Percentiles rank a stretch among this genome's conserved stretches.
phyloP scores from a whole-genome alignment of 495 filamentous ascomycete genomes.

The Neurospora tetraspora region DNA sequence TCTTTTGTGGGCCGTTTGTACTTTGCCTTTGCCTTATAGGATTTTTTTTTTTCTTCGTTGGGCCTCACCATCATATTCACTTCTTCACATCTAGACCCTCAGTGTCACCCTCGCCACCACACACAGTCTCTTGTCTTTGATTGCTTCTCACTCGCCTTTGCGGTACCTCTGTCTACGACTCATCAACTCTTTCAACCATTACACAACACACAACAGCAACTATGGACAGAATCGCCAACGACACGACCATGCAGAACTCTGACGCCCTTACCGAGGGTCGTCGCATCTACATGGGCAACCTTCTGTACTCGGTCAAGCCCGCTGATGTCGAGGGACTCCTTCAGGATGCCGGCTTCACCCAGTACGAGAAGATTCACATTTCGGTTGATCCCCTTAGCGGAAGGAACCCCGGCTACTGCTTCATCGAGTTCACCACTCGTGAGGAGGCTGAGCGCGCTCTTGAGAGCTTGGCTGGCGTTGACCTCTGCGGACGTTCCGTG shows the following conservation, averaged over 20 bases:
- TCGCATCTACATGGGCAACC: slow-evolving; percentile 57
- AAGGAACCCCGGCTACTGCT: slow-evolving; percentile 63
- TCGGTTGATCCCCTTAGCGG: slow-evolving; percentile 57
- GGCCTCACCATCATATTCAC: not conserved
- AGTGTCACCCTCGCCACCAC: not conserved
- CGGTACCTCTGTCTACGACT: not conserved
- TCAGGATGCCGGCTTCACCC: slow-evolving; percentile 29
- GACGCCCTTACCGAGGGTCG: slow-evolving; percentile 40
- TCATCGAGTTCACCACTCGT: slow-evolving; percentile 49
- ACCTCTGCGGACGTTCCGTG: slow-evolving; percentile 44
- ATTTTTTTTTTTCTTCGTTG: not conserved
- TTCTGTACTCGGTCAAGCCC: slow-evolving; percentile 53
- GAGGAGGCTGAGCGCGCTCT: slow-evolving; percentile 51
- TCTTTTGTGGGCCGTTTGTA: not conserved
- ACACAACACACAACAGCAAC: not conserved
- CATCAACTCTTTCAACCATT: not conserved
- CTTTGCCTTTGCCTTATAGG: not conserved
- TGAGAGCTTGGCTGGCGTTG: slow-evolving; percentile 39
- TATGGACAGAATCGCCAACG: not conserved
- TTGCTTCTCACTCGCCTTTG: not conserved
- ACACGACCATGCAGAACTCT: slow-evolving; percentile 4
- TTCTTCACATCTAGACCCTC: not conserved
- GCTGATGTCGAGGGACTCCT: slow-evolving; percentile 53
- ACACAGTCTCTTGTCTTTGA: not conserved
- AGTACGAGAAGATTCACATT: slow-evolving; percentile 52